Base-by-base conservation (phyloP, 169 alveolate genomes). In the Plasmodium cynomolgi region DNA sequence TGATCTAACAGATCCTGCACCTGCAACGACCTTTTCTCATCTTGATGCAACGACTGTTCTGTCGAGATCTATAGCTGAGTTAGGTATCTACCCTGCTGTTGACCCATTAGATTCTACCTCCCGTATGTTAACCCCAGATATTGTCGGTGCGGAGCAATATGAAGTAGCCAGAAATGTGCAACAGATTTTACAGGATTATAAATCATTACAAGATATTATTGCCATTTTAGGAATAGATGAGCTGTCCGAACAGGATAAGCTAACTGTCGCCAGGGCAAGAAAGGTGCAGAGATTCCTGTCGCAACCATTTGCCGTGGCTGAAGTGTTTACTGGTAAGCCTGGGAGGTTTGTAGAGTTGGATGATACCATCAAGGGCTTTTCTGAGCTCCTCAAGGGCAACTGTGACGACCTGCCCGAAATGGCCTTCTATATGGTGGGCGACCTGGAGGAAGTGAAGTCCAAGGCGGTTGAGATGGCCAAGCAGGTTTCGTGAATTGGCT, bases 81-180 rank as follows among this genome's bases (percentile, higher is more conserved):
- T 99, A 68, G 99, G 99, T 39, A 98, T 99, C 84, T 99, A 98
- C 96, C 99, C 99, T 8, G 99, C 99, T 37, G 99, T 99, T 91
- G 99, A 99, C 93, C 99, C 99, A 0, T 97, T 99, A 81, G 99
- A 98, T 92, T 98, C 99, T 39, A 98, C 98, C 83, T 97, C 99
- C 11, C 98, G 99, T 96, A 97, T 98, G 99, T 96, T 98, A 56
- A 98, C 98, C 92, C 99, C 99, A 31, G 96, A 97, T 86, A 97
- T 97, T 84, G 99, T 99, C 33, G 99, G 99, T 29, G 97, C 98
- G 54, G 98, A 97, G 80, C 99, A 98, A 92, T 99, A 99, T 96
- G 95, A 97, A 92, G 97, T 97, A 23, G 99, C 99, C 9, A 98
- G 99, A 92, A 98, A 98, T 80, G 99, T 98, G 23, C 99, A 98